Evolutionary conservation across 352 stramenopile genomes (phyloP), one percentile per base, ranked within the genome.

Genomic region (Globisporangium perplexum): DNA sequence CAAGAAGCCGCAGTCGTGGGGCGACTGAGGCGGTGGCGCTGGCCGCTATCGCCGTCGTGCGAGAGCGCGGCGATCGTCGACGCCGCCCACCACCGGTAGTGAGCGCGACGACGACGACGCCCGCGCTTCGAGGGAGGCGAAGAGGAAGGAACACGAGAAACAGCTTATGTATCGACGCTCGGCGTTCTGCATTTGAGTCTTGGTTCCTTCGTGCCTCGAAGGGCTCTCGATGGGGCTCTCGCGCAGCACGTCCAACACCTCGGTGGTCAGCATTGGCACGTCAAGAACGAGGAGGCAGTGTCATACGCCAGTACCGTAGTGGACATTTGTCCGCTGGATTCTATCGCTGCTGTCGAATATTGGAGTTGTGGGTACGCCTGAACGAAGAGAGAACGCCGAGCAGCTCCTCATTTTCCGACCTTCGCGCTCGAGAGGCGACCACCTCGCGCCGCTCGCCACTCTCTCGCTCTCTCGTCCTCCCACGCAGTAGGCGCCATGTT

Each of bases 1-100:
- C 39, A 91, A 91, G 76, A 91, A 91, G 69, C 81, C 81, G 14
- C 54, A 65, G 56, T 77, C 72, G n/a, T 91, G 81, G 81, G 76
- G 63, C 26, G 76, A 89, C 42, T 90, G 68, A 77, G 50, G 45
- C 47, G 30, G n/a, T n/a, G n/a, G n/a, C n/a, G n/a, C n/a, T n/a
- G n/a, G n/a, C n/a, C n/a, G n/a, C n/a, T n/a, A n/a, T n/a, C n/a
- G n/a, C n/a, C 30, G 30, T 7, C 10, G 30, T 8, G 1, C 30
- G 12, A 39, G 11, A 12, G 14, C 14, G 12, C 3, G 12, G 14
- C 4, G 33, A 12, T 18, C 33, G 12, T 3, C 14, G 33, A 18
- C 33, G 33, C 33, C 33, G 12, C 33, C 12, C 33, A 39, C 33
- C 33, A 1, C 14, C 33, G 33, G 33, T 12, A 39, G 33, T 39